Percentiles rank a stretch among this genome's conserved stretches.
phyloP scores from a whole-genome alignment of 306 rosid genomes.

The Sechiopsis laciniata region DNA sequence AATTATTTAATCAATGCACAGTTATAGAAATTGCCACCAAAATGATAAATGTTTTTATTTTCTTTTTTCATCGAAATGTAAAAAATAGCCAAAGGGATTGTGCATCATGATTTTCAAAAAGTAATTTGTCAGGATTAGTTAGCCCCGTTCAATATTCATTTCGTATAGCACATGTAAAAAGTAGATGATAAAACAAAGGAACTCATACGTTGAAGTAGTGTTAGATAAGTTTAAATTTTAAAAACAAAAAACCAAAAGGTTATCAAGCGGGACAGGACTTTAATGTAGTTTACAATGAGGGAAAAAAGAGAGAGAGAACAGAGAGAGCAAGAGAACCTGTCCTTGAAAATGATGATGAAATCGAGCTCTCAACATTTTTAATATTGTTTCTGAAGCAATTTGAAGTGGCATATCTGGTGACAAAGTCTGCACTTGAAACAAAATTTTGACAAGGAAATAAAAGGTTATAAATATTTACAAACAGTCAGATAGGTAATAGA shows the following conservation, averaged over 20 bases:
- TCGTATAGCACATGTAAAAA: too few species aligned
- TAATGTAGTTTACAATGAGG: background rate
- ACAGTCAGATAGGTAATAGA: background rate
- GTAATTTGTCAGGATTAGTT: background rate
- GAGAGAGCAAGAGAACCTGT: slow-evolving; percentile 42
- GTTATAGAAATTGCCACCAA: background rate
- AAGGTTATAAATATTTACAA: background rate
- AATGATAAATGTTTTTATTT: background rate
- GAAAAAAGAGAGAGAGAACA: background rate
- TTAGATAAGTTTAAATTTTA: too few species aligned
- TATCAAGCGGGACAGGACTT: too few species aligned
- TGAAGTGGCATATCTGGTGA: slow-evolving; percentile 95
- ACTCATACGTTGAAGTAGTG: too few species aligned
- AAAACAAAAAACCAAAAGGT: too few species aligned
- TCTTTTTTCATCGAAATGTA: background rate
- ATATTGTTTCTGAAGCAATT: slow-evolving; percentile 88
- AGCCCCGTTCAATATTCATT: background rate
- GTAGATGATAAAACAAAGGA: too few species aligned
- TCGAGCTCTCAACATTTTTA: slow-evolving; percentile 88
- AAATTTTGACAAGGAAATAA: slow-evolving; percentile 23
- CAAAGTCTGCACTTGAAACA: slow-evolving; percentile 52
- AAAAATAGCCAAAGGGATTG: background rate
- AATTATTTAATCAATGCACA: background rate
- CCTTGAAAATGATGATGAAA: slow-evolving; percentile 92
- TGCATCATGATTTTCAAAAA: background rate